Evolutionary conservation across 78 protist genomes (phyloP).

Genomic region (Diacronema lutheri): DNA sequence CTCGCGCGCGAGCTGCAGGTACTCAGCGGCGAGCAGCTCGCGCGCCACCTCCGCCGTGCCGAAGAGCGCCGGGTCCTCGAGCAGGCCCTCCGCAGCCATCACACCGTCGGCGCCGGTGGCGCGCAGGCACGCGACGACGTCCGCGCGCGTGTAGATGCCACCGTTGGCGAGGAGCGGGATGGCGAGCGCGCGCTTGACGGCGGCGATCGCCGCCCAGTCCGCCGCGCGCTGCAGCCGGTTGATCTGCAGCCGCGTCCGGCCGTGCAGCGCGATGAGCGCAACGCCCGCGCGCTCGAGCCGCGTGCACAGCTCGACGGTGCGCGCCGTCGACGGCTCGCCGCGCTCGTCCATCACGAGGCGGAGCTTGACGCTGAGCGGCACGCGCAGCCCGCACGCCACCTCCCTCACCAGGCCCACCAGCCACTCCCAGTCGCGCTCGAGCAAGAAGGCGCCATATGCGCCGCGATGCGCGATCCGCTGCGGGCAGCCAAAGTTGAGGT

Average conservation of each 20-base stretch:
- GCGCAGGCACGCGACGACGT: neutral
- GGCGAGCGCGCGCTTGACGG: conserved; percentile 38
- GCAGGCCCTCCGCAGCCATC: conserved; percentile 22
- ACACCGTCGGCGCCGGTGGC: conserved; percentile 7
- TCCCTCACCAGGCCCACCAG: neutral
- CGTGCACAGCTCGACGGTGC: neutral
- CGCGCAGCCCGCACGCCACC: neutral
- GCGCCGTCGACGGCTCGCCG: neutral
- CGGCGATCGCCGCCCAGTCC: conserved; percentile 45
- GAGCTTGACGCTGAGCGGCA: neutral
- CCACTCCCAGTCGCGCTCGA: neutral
- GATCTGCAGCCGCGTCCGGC: neutral
- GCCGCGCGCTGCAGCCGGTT: conserved; percentile 30
- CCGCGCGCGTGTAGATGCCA: neutral
- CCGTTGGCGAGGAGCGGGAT: conserved; percentile 32
- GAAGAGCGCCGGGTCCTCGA: neutral
- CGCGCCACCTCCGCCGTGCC: neutral
- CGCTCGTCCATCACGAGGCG: neutral
- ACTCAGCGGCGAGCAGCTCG: neutral
- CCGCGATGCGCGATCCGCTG: conserved; percentile 67
- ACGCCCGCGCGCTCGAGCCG: neutral
- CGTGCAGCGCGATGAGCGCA: neutral
- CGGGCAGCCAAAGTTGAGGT: conserved; percentile 83
- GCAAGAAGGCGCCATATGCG: conserved; percentile 34
- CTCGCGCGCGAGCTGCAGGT: neutral